Evolutionary conservation across 495 filamentous ascomycete genomes (phyloP).

Genomic region (Penicillium maclennaniae): DNA sequence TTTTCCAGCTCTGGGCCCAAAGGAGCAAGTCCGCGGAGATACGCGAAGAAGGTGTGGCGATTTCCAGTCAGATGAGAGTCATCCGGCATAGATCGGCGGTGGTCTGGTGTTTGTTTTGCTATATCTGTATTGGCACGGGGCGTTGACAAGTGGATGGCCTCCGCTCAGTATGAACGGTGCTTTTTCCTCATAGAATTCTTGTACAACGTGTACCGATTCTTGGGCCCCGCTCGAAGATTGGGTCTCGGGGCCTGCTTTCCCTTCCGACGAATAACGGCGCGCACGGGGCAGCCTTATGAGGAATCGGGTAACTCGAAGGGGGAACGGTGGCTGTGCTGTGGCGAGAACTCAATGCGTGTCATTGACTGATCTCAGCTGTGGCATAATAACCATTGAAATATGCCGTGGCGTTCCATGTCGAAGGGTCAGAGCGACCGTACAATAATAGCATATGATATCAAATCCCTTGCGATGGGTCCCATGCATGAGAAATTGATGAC

Average conservation of each 20-base stretch:
- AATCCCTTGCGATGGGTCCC: no score
- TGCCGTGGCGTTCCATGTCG: no score
- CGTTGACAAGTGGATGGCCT: not conserved
- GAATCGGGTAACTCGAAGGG: not conserved
- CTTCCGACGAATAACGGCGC: not conserved
- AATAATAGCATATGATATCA: no score
- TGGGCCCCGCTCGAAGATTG: not conserved
- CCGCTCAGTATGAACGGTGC: not conserved
- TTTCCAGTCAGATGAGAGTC: constrained; percentile 12
- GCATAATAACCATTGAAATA: no score
- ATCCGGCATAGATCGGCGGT: not conserved
- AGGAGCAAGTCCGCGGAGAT: not conserved
- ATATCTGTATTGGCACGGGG: not conserved
- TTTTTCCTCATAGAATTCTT: not conserved
- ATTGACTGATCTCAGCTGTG: no score
- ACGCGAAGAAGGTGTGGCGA: constrained; percentile 18
- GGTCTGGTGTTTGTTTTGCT: not conserved
- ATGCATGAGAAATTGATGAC: no score
- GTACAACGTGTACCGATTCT: not conserved
- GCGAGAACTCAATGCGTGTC: no score
- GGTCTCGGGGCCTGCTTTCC: not conserved
- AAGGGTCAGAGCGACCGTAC: no score
- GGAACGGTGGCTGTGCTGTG: not conserved
- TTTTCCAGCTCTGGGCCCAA: constrained; percentile 1
- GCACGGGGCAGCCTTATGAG: not conserved